These are phyloP conservation scores for Ogataea philodendri DNA, from an alignment of 805 yeast genomes.

Conservation along the genomic window DNA sequence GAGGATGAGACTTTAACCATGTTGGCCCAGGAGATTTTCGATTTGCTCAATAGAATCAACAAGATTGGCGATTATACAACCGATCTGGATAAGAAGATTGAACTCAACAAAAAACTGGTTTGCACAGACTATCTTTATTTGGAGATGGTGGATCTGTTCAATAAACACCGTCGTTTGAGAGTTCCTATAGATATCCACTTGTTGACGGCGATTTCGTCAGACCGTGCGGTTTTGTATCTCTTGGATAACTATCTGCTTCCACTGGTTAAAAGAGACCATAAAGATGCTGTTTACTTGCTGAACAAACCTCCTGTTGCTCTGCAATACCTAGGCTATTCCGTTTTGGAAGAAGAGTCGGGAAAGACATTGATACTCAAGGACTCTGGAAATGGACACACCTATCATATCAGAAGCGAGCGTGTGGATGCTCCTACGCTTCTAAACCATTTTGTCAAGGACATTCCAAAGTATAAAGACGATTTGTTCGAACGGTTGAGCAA, in stretches of 20 bases:
- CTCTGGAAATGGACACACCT: slow-evolving; percentile 22
- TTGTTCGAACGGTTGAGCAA: slow-evolving; percentile 23
- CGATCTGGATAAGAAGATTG: slow-evolving; percentile 32
- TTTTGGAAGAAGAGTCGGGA: slow-evolving; percentile 17
- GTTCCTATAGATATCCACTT: slow-evolving; percentile 26
- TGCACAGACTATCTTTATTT: slow-evolving; percentile 31
- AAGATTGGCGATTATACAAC: slow-evolving; percentile 31
- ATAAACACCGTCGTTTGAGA: slow-evolving; percentile 25
- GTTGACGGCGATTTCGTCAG: slow-evolving; percentile 36
- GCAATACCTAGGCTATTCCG: slow-evolving; percentile 25
- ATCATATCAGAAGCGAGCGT: slow-evolving; percentile 21
- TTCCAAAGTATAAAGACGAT: slow-evolving; percentile 18
- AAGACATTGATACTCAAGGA: slow-evolving; percentile 26
- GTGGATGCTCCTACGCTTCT: slow-evolving; percentile 25
- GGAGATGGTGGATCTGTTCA: slow-evolving; percentile 34
- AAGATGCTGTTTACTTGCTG: slow-evolving; percentile 21
- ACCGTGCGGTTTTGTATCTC: slow-evolving; percentile 41
- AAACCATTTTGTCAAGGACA: slow-evolving; percentile 25
- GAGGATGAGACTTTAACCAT: slow-evolving; percentile 15
- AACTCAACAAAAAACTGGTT: slow-evolving; percentile 30
- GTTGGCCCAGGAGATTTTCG: slow-evolving; percentile 20
- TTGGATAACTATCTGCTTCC: slow-evolving; percentile 36
- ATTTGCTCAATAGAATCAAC: slow-evolving; percentile 25
- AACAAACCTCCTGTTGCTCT: slow-evolving; percentile 29
- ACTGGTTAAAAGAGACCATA: slow-evolving; percentile 22